phyloP scores from a whole-genome alignment of 345 rosid genomes.

The Euphorbia peplus region DNA sequence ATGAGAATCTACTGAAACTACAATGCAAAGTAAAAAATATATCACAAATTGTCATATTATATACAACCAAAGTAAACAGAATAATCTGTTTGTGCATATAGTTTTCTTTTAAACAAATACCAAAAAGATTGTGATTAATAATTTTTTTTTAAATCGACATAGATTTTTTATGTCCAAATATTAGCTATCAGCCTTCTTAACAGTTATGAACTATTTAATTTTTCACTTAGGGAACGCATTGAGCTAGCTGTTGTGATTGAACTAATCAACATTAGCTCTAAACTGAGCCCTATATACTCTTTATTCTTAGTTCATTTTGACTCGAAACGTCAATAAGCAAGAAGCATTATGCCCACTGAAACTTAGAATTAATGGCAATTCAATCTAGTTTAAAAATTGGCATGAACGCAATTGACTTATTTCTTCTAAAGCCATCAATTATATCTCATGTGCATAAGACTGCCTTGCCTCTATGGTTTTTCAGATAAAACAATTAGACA shows the following conservation, averaged over 20 bases:
- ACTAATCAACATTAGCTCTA: no score
- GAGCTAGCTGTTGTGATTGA: no score
- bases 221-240: no score
- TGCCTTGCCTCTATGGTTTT: neutral
- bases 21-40: neutral
- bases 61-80: neutral
- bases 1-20: conserved; percentile 5
- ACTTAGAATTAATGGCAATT: neutral
- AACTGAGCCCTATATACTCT: neutral
- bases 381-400: neutral
- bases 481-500: conserved; percentile 3
- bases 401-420: neutral
- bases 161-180: no score
- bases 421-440: neutral
- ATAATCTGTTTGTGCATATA: no score
- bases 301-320: neutral
- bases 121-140: no score
- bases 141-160: no score
- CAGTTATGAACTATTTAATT: no score
- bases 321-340: neutral
- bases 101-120: no score
- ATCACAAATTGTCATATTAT: neutral
- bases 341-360: neutral
- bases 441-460: neutral
- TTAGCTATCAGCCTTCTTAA: no score